Percentiles rank a stretch among this genome's conserved stretches.
phyloP scores from a whole-genome alignment of 345 rosid genomes.

The Salix caprea region DNA sequence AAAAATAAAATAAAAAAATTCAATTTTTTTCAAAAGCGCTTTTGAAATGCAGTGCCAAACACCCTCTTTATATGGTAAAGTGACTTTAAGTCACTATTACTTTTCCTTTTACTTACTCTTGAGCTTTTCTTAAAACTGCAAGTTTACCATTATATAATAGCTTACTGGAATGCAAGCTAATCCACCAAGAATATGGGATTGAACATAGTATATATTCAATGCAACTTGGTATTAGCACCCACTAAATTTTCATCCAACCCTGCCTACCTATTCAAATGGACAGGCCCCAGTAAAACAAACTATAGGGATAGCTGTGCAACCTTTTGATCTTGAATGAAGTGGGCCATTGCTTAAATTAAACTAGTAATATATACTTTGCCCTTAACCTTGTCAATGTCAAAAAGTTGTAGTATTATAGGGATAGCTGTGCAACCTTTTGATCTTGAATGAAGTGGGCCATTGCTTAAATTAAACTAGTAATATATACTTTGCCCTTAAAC shows the following conservation, averaged over 20 bases:
- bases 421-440: neutral
- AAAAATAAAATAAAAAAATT: too few relatives aligned
- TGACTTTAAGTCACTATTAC: neutral
- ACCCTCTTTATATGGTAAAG: neutral
- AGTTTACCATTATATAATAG: neutral
- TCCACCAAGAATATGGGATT: neutral
- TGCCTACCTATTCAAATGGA: neutral
- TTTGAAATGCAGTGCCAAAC: too few relatives aligned
- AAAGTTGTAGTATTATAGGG: neutral
- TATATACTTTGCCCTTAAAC: neutral
- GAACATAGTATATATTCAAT: neutral
- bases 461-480: neutral
- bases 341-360: neutral
- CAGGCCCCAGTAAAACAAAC: neutral
- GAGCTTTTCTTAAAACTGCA: neutral
- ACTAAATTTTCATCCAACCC: neutral
- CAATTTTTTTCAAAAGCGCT: too few relatives aligned
- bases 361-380: neutral
- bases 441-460: neutral
- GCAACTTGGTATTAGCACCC: neutral
- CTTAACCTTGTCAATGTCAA: neutral
- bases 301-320: neutral
- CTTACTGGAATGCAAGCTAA: neutral
- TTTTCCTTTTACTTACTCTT: neutral
- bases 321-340: neutral